phyloP scores from a whole-genome alignment of 345 rosid genomes.

The Sonneratia alba region DNA sequence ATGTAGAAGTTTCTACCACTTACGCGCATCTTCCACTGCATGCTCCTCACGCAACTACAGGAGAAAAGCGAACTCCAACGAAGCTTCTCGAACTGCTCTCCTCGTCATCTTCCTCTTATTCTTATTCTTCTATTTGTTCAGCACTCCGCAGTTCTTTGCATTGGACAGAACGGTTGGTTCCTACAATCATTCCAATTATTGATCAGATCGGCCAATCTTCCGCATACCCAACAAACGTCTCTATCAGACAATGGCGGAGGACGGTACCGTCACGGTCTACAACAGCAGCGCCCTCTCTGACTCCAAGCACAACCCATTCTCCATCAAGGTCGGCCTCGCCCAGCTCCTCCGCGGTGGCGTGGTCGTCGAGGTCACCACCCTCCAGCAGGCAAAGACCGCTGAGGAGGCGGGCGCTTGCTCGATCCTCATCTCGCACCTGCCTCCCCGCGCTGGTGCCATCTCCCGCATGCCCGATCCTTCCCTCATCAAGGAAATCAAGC shows the following conservation, averaged over 20 bases:
- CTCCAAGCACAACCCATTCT: not conserved
- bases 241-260: not conserved
- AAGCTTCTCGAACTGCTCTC: not conserved
- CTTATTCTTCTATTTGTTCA: not conserved
- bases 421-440: not conserved
- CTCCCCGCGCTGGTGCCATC: not conserved
- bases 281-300: not conserved
- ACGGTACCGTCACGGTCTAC: constrained; percentile 4
- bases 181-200: not conserved
- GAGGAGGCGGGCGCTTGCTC: constrained; percentile 1
- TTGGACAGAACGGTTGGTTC: not conserved
- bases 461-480: not conserved
- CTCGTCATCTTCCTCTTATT: not conserved
- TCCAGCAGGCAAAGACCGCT: not conserved
- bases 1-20: not conserved
- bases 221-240: not conserved
- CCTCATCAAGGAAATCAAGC: constrained; percentile 12
- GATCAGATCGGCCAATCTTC: not conserved
- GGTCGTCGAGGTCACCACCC: not conserved
- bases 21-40: not conserved
- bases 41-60: not conserved
- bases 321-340: constrained; percentile 2
- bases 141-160: not conserved
- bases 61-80: not conserved
- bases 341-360: not conserved